Evolutionary conservation across 2,329 filamentous ascomycete species (phyloP).

Genomic region (Lecanosticta acicola): DNA sequence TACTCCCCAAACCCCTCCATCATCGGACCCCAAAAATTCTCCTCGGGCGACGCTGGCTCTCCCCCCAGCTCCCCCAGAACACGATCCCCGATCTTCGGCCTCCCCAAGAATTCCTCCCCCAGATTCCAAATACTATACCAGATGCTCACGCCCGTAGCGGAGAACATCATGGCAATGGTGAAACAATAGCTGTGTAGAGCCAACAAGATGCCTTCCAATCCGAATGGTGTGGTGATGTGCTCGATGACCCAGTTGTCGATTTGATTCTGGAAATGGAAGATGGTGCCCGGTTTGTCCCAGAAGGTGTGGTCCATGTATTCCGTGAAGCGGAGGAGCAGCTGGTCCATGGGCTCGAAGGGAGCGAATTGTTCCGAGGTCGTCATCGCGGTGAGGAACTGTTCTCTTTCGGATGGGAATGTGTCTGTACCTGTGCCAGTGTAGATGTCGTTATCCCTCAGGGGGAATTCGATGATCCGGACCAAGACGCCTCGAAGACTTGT

Average conservation of each 20-base stretch:
- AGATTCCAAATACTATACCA: neutral
- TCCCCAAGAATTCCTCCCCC: slow-evolving; percentile 10
- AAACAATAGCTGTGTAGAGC: slow-evolving; percentile 4
- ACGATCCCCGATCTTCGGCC: slow-evolving; percentile 12
- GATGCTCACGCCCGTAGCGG: slow-evolving; percentile 2
- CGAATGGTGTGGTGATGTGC: slow-evolving; percentile 11
- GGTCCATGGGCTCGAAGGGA: slow-evolving; percentile 7
- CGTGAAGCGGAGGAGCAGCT: slow-evolving; percentile 10
- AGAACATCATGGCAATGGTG: slow-evolving; percentile 2
- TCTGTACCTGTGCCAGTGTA: slow-evolving; percentile 12
- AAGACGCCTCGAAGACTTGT: slow-evolving; percentile 12
- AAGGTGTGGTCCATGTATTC: slow-evolving; percentile 13
- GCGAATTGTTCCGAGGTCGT: slow-evolving; percentile 19
- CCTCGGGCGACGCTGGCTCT: neutral
- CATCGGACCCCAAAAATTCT: slow-evolving; percentile 3
- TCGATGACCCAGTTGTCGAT: slow-evolving; percentile 12
- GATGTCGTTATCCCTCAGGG: slow-evolving; percentile 7
- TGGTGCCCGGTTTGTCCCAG: slow-evolving; percentile 8
- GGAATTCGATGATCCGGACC: slow-evolving; percentile 18
- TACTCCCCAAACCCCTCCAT: slow-evolving; percentile 1
- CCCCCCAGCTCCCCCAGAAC: slow-evolving; percentile 10
- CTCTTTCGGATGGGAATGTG: slow-evolving; percentile 10
- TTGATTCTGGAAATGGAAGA: slow-evolving; percentile 9
- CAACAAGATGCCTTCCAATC: slow-evolving; percentile 5
- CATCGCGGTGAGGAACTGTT: slow-evolving; percentile 16